Percentiles rank a stretch among this genome's conserved stretches.
Conservation (phyloP, 2,329 filamentous ascomycete species). For the Alternaria burnsii region DNA sequence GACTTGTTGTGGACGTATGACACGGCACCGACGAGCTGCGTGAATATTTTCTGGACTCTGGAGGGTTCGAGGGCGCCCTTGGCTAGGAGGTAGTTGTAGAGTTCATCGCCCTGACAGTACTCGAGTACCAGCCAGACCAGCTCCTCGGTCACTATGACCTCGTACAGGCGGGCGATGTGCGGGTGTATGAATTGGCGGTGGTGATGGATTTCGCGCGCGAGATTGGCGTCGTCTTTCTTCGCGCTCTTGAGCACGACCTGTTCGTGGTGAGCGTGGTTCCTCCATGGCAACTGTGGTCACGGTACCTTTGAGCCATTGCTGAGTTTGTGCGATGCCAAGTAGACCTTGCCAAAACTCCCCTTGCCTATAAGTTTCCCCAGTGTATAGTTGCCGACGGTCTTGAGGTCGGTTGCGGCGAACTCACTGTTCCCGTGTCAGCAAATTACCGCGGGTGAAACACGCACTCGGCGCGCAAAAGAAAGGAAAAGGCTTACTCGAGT, state of each 20-base stretch:
- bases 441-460: slow-evolving; percentile 7
- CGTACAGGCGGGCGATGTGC: slow-evolving; percentile 94
- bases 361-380: slow-evolving; percentile 94
- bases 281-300: neutral
- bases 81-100: slow-evolving; percentile 93
- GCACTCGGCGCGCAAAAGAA: slow-evolving; percentile 12
- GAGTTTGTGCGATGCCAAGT: slow-evolving; percentile 93
- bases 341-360: slow-evolving; percentile 98
- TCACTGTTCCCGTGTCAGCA: slow-evolving; percentile 67
- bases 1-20: slow-evolving; percentile 93
- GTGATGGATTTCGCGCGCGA: slow-evolving; percentile 97
- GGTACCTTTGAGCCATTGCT: slow-evolving; percentile 95
- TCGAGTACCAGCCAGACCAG: slow-evolving; percentile 97
- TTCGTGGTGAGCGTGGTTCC: slow-evolving; percentile 23
- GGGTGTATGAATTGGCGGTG: slow-evolving; percentile 97
- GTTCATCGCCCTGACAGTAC: slow-evolving; percentile 94
- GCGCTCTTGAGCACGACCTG: slow-evolving; percentile 98
- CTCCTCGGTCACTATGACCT: slow-evolving; percentile 95
- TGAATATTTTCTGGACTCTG: slow-evolving; percentile 95
- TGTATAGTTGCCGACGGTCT: slow-evolving; percentile 92
- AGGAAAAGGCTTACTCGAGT: slow-evolving; percentile 74
- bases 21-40: slow-evolving; percentile 93
- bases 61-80: slow-evolving; percentile 83
- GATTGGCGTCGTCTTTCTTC: slow-evolving; percentile 93
- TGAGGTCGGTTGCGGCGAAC: slow-evolving; percentile 90